These are phyloP conservation scores for Crotalaria pallida DNA, from an alignment of 306 rosid genomes.

Conservation along the genomic window DNA sequence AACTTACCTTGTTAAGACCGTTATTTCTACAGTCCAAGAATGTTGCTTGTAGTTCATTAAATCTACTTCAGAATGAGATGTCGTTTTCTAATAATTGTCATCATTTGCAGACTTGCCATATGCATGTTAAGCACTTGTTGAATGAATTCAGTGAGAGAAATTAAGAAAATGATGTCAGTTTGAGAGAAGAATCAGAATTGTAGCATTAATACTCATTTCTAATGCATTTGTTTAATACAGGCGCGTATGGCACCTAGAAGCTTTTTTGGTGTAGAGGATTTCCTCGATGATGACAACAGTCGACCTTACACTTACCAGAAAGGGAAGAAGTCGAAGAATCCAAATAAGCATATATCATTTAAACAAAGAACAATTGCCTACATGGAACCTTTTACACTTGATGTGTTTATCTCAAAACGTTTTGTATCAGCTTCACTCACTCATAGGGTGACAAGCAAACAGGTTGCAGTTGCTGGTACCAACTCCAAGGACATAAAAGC, in stretches of 20 bases:
- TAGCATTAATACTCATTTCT: not conserved
- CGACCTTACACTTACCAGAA: slow-evolving; percentile 86
- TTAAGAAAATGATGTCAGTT: not conserved
- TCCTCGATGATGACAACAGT: slow-evolving; percentile 75
- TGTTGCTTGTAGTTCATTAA: not conserved
- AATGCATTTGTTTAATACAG: slow-evolving; percentile 28
- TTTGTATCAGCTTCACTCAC: slow-evolving; percentile 91
- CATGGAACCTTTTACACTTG: slow-evolving; percentile 93
- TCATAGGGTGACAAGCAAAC: slow-evolving; percentile 84
- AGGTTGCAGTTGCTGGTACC: slow-evolving; percentile 96
- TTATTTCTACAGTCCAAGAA: not conserved
- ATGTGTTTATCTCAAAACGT: slow-evolving; percentile 87
- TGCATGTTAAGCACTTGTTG: slow-evolving; percentile 3
- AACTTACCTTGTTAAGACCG: not conserved
- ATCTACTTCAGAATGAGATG: not conserved
- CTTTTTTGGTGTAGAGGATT: slow-evolving; percentile 94
- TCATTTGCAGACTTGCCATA: not conserved
- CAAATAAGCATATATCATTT: slow-evolving; percentile 75
- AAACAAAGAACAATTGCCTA: slow-evolving; percentile 85
- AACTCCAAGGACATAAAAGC: slow-evolving; percentile 96
- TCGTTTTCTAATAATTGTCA: not conserved
- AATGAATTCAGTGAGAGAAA: not conserved
- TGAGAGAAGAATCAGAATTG: not conserved
- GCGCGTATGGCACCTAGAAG: slow-evolving; percentile 69
- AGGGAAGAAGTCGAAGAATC: slow-evolving; percentile 84